Conservation (phyloP, 2,329 filamentous ascomycete species). For the Penicillium polonicum region DNA sequence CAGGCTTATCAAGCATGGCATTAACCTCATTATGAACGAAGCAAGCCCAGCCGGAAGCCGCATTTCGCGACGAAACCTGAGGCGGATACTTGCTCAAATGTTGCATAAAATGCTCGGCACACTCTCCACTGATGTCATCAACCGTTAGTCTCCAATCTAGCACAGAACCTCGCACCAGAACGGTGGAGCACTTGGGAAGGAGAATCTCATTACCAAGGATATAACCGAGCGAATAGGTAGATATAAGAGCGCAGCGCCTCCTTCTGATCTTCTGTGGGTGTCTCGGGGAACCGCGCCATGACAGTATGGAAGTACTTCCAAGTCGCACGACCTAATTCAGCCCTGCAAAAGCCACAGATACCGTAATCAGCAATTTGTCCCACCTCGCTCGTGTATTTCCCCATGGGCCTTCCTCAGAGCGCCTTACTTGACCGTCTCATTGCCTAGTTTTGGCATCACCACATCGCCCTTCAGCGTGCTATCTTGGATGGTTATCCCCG, state of each 20-base stretch:
- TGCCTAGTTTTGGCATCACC: slow-evolving; percentile 49
- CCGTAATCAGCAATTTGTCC: slow-evolving; percentile 5
- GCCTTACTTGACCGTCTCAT: slow-evolving; percentile 49
- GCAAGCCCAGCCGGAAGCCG: slow-evolving; percentile 66
- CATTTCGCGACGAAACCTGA: slow-evolving; percentile 60
- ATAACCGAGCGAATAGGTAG: slow-evolving; percentile 63
- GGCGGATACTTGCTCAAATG: slow-evolving; percentile 63
- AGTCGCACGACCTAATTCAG: slow-evolving; percentile 62
- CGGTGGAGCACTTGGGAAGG: not conserved
- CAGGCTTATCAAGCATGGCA: slow-evolving; percentile 57
- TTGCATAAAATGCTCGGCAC: slow-evolving; percentile 62
- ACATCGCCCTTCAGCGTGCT: slow-evolving; percentile 44
- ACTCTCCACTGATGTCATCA: slow-evolving; percentile 55
- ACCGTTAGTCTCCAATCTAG: slow-evolving; percentile 10
- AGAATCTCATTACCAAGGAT: slow-evolving; percentile 54
- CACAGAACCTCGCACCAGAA: not conserved
- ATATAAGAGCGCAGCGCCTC: slow-evolving; percentile 60
- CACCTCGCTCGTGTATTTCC: not conserved
- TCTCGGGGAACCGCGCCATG: slow-evolving; percentile 64
- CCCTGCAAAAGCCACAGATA: slow-evolving; percentile 40
- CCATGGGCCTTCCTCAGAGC: not conserved
- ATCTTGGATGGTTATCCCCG: slow-evolving; percentile 29
- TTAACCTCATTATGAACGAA: slow-evolving; percentile 68
- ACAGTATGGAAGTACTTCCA: slow-evolving; percentile 68
- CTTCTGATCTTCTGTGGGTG: slow-evolving; percentile 60